Conservation (phyloP, 1,284 basidiomycete genomes). For the Cystobasidium sp. region DNA sequence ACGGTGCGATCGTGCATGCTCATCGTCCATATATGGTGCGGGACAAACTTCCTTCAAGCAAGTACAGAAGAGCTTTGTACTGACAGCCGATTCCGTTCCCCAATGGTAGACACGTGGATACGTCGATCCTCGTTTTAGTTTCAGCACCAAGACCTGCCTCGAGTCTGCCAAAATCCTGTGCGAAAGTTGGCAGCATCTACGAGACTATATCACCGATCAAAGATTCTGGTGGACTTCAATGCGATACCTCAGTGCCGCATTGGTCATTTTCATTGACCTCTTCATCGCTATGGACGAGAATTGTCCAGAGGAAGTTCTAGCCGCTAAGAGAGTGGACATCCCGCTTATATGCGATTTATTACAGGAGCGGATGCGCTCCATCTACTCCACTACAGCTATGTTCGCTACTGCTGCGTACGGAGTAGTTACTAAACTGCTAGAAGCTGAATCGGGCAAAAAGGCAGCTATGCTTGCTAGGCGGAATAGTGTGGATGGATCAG, state of each 20-base stretch:
- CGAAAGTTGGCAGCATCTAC: conserved; percentile 32
- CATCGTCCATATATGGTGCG: conserved; percentile 41
- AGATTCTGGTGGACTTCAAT: conserved; percentile 35
- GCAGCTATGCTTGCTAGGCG: conserved; percentile 10
- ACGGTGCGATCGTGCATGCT: conserved; percentile 27
- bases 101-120: conserved; percentile 26
- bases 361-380: conserved; percentile 27
- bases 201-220: conserved; percentile 35
- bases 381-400: conserved; percentile 13
- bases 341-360: conserved; percentile 20
- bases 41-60: neutral
- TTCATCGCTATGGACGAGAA: conserved; percentile 32
- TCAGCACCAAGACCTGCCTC: conserved; percentile 30
- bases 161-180: conserved; percentile 38
- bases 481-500: conserved; percentile 8
- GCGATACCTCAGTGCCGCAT: conserved; percentile 33
- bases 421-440: conserved; percentile 21
- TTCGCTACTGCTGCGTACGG: conserved; percentile 30
- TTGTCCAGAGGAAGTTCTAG: conserved; percentile 27
- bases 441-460: conserved; percentile 31
- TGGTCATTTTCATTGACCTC: conserved; percentile 35
- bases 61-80: neutral
- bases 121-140: conserved; percentile 30
- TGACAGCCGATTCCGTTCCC: no score
- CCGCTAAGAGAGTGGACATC: conserved; percentile 14